Conservation (phyloP, 805 yeast species). For the Ogataea wickerhamii region DNA sequence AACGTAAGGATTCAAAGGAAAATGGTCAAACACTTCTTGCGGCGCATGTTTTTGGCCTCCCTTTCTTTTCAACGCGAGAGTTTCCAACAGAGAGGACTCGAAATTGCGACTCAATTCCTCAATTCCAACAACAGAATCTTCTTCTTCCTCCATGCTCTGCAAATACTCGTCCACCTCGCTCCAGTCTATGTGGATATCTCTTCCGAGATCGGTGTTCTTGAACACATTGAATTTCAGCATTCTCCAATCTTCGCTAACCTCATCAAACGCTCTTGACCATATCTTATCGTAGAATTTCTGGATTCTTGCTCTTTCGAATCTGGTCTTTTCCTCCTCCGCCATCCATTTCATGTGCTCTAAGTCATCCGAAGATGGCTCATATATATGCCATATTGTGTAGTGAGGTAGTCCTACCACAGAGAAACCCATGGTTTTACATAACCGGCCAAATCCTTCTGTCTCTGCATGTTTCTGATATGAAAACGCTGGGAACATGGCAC, state of each 20-base stretch:
- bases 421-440: conserved; percentile 80
- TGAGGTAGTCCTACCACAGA: conserved; percentile 86
- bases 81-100: conserved; percentile 14
- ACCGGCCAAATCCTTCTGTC: conserved; percentile 91
- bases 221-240: conserved; percentile 64
- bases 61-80: conserved; percentile 9
- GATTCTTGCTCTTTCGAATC: conserved; percentile 58
- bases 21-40: conserved; percentile 29
- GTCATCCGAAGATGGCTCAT: conserved; percentile 91
- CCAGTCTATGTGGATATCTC: conserved; percentile 61
- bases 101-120: conserved; percentile 15
- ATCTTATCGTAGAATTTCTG: conserved; percentile 66
- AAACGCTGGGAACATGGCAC: conserved; percentile 93
- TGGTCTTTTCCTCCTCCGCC: conserved; percentile 71
- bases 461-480: conserved; percentile 93
- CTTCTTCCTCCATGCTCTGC: conserved; percentile 23
- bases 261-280: conserved; percentile 80
- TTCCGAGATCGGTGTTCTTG: conserved; percentile 69
- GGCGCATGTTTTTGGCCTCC: conserved; percentile 11
- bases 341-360: conserved; percentile 80
- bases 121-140: conserved; percentile 12
- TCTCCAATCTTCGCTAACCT: conserved; percentile 70
- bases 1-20: conserved; percentile 30
- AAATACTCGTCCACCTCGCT: conserved; percentile 53
- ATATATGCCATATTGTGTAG: conserved; percentile 90